Base-by-base conservation (phyloP, 371 early-diverging fungal genomes). In the Fennellomyces sp. region DNA sequence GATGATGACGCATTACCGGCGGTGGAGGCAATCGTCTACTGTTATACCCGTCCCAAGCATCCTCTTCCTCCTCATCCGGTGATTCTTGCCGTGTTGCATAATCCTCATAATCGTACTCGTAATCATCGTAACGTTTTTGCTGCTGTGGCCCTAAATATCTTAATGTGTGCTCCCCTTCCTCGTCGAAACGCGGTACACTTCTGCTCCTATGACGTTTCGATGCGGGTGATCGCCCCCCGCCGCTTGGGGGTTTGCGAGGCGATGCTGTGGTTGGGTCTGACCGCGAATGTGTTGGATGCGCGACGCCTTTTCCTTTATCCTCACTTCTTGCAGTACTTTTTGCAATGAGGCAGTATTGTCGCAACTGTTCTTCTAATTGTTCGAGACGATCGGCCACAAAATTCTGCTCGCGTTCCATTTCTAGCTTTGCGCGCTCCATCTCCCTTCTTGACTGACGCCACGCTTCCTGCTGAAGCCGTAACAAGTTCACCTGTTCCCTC, bases 241-340 rank as follows among this genome's bases (percentile, higher is more conserved):
- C 45, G 23, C 45, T 45, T 25, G 45, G 45, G 6, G 45, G 45
- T 45, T 45, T 45, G 45, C 45, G 19, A 21, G 45, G 45, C 12
- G 45, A 45, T 45, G 45, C n/a, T 15, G 45, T 45, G n/a, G 45
- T 45, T 11, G 45, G 45, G n/a, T 45, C 45, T n/a, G 45, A 45
- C 21, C 45, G 1, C 23, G 45, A 45, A 25, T 45, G 45, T 21
- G 45, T 45, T 1, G 45, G 45, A 21, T 45, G 45, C 23, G 23
- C 45, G 5, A 51, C 29, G 11, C 11, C 49, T 51, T 28, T 31
- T 3, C 29, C 33, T 30, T 51, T 51, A 7, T 31, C 33, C 17
- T 31, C 33, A 8, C 49, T 49, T 15, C 49, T 6, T 15, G 5
- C 12, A 23, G 15, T 2, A 12, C 29, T 45, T 51, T n/a, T 51